These are phyloP conservation scores for Boletus bicolor DNA, from an alignment of 768 basidiomycete species.

Conservation along the genomic window DNA sequence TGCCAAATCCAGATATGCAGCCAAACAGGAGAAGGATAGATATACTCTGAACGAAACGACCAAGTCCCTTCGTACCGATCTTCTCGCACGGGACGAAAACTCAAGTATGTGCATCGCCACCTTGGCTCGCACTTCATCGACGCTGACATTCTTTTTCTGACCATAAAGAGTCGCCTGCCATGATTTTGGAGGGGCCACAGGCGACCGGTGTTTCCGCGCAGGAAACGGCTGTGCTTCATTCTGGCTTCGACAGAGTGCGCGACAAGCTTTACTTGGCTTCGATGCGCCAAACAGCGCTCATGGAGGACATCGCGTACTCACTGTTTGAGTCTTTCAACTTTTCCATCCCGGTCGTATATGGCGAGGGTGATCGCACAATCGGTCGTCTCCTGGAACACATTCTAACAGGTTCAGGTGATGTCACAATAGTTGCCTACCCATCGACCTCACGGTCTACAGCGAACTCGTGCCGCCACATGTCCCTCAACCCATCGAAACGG, in stretches of 20 bases:
- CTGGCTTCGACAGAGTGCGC: no score
- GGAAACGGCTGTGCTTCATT: not conserved
- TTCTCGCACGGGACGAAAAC: no score
- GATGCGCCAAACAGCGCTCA: not conserved
- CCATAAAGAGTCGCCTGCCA: no score
- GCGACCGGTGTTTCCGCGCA: no score
- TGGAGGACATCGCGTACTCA: constrained; percentile 7
- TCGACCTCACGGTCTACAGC: not conserved
- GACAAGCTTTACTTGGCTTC: no score
- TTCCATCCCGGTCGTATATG: constrained; percentile 2
- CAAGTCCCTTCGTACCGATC: no score
- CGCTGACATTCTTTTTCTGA: no score
- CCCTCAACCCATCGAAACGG: not conserved
- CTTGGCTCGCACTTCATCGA: not conserved
- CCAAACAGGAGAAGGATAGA: not conserved
- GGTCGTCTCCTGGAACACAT: not conserved
- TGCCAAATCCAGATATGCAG: not conserved
- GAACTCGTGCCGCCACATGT: not conserved
- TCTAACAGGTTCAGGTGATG: not conserved
- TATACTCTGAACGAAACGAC: no score
- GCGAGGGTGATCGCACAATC: constrained; percentile 3
- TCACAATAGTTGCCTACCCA: constrained; percentile 1
- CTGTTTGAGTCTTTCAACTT: constrained; percentile 7
- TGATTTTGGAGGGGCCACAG: no score
- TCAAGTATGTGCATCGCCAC: not conserved